Evolutionary conservation across 805 yeast species (phyloP).

Genomic region (Lipomyces mesembrius): DNA sequence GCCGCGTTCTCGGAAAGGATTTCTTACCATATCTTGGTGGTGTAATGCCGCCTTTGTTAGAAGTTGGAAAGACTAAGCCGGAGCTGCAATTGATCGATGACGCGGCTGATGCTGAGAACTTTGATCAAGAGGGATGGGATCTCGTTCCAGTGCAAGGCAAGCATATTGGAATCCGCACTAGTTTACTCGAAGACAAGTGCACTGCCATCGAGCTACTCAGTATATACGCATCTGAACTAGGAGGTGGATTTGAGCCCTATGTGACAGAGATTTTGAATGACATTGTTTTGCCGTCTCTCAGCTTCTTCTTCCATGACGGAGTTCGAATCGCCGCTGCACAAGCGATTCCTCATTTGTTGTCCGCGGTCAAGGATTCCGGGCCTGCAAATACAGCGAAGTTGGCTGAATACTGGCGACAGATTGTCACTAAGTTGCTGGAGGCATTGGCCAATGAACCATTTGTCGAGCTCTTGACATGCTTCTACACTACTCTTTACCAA

Average conservation of each 20-base stretch:
- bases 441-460: constrained; percentile 79
- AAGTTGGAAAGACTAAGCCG: constrained; percentile 85
- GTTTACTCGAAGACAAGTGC: constrained; percentile 91
- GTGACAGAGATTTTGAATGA: constrained; percentile 77
- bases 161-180: constrained; percentile 92
- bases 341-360: constrained; percentile 75
- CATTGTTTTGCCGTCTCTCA: constrained; percentile 84
- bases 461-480: constrained; percentile 77
- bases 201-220: constrained; percentile 87
- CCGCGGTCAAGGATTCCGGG: constrained; percentile 52
- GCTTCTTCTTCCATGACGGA: constrained; percentile 90
- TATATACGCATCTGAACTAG: constrained; percentile 81
- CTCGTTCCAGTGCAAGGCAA: constrained; percentile 89
- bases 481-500: constrained; percentile 71
- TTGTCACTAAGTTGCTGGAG: constrained; percentile 67
- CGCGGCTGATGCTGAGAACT: constrained; percentile 82
- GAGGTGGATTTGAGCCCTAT: constrained; percentile 80
- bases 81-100: constrained; percentile 86
- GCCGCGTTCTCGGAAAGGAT: constrained; percentile 81
- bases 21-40: constrained; percentile 81
- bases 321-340: constrained; percentile 91
- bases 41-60: constrained; percentile 87
- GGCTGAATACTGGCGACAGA: constrained; percentile 69
- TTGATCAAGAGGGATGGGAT: constrained; percentile 89
- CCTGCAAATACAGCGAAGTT: constrained; percentile 58